Evolutionary conservation across 129 eudicot genomes (phyloP).

Genomic region (Erigeron canadensis): DNA sequence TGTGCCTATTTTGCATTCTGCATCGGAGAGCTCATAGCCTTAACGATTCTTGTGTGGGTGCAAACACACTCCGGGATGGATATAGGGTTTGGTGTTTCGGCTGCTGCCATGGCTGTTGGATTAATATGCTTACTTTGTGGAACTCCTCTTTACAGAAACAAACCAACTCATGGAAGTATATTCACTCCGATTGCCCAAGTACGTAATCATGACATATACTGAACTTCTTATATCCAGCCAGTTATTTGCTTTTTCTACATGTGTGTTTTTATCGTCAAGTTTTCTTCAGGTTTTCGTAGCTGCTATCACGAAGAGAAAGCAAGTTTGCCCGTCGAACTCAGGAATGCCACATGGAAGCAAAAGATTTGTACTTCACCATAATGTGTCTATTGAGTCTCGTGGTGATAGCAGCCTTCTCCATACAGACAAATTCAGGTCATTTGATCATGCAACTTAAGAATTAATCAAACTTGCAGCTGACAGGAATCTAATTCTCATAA

Average conservation of each 20-base stretch:
- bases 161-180: conserved; percentile 64
- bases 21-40: conserved; percentile 72
- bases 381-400: conserved; percentile 24
- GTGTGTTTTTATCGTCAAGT: neutral
- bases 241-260: neutral
- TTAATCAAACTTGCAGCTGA: too few relatives aligned
- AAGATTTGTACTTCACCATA: conserved; percentile 32
- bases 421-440: conserved; percentile 71
- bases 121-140: conserved; percentile 63
- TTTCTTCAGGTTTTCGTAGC: conserved; percentile 63
- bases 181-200: conserved; percentile 87
- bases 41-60: conserved; percentile 76
- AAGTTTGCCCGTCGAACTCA: conserved; percentile 62
- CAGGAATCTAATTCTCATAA: neutral
- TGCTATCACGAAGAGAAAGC: conserved; percentile 77
- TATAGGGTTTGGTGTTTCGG: conserved; percentile 73
- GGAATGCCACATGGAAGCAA: conserved; percentile 63
- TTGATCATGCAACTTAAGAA: neutral
- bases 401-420: conserved; percentile 52
- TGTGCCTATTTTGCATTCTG: conserved; percentile 82
- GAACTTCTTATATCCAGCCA: neutral
- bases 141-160: conserved; percentile 51
- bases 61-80: conserved; percentile 88
- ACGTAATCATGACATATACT: conserved; percentile 35
- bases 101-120: conserved; percentile 82